phyloP scores from a whole-genome alignment of 371 early-diverging fungal genomes.

The Mucor piriformis region DNA sequence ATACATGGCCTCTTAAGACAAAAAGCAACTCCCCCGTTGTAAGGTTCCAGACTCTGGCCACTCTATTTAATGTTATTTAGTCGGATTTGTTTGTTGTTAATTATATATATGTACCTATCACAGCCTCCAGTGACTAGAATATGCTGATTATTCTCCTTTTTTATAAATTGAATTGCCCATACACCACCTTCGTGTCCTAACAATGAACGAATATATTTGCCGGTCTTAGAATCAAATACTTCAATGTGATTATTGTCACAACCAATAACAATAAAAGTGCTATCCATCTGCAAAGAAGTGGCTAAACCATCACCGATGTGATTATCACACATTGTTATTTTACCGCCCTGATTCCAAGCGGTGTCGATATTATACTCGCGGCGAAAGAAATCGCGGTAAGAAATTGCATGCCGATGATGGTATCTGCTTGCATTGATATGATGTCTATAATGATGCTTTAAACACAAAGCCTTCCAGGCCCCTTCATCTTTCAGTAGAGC shows the following conservation, averaged over 20 bases:
- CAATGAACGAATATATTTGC: slow-evolving; percentile 57
- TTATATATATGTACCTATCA: slow-evolving; percentile 56
- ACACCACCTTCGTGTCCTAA: slow-evolving; percentile 87
- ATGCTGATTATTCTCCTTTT: slow-evolving; percentile 45
- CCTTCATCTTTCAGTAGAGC: slow-evolving; percentile 60
- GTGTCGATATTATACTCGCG: slow-evolving; percentile 65
- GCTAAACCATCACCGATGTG: slow-evolving; percentile 71
- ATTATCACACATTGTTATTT: slow-evolving; percentile 60
- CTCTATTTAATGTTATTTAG: slow-evolving; percentile 33
- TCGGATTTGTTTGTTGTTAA: neutral
- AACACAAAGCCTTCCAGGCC: slow-evolving; percentile 44
- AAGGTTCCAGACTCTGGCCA: slow-evolving; percentile 87
- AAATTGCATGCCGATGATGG: slow-evolving; percentile 6
- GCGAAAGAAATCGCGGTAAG: slow-evolving; percentile 71
- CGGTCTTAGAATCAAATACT: slow-evolving; percentile 68
- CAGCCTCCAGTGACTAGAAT: slow-evolving; percentile 73
- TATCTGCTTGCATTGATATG: neutral
- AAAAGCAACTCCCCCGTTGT: slow-evolving; percentile 70
- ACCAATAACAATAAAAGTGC: slow-evolving; percentile 74
- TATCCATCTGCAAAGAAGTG: slow-evolving; percentile 80
- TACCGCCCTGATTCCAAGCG: slow-evolving; percentile 71
- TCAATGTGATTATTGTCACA: slow-evolving; percentile 77
- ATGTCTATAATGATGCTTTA: slow-evolving; percentile 31
- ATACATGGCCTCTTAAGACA: slow-evolving; percentile 82
- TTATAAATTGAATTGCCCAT: slow-evolving; percentile 82